Base-by-base conservation (phyloP, 2,329 filamentous ascomycete species). In the Celoporthe dispersa region DNA sequence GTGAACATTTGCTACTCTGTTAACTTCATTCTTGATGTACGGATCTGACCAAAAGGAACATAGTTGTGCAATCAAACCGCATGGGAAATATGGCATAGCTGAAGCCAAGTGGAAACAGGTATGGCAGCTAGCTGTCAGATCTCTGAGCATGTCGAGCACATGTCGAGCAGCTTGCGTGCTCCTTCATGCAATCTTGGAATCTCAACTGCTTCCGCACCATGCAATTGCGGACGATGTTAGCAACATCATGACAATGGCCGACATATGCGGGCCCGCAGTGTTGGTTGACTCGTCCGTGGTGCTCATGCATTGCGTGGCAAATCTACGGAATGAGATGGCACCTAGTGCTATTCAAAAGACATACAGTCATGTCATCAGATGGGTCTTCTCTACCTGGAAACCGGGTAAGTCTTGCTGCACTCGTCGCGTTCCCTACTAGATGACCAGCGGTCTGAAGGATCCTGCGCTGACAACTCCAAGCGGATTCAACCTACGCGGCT, bases 381-480 rank as follows among this genome's bases (percentile, higher is more conserved):
- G 96, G 96, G 79, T 96, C 1, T 90, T 94, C 75, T 87, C 90
- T 44, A 91, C 87, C 75, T 99, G 95, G 94, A 90, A 90, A 73
- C 92, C 94, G 73, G 90, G 93, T 95, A 83, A 78, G 87, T 79
- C 25, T 25, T 41, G 8, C 59, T 66, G 41, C 25, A 28, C 31
- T 25, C 48, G 8, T 61, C 65, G 41, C 9, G 25, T 51, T 41
- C 3, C 41, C 19, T 7, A 6, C 57, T 31, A 48, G 8, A 57
- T 11, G 5, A 11, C 1, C 8, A 66, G 66, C 64, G 64, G 53
- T 66, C 61, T 71, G 31, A 7, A 9, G 63, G 70, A 6, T 59
- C 19, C 9, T 57, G 19, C 25, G 35, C 64, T 72, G 33, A 72
- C 59, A n/a, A 12, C 48, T 1, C 11, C 14, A 33, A 92, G 90